Base-by-base conservation (phyloP, 257 asterid genomes). In the Euphrasia confusa region DNA sequence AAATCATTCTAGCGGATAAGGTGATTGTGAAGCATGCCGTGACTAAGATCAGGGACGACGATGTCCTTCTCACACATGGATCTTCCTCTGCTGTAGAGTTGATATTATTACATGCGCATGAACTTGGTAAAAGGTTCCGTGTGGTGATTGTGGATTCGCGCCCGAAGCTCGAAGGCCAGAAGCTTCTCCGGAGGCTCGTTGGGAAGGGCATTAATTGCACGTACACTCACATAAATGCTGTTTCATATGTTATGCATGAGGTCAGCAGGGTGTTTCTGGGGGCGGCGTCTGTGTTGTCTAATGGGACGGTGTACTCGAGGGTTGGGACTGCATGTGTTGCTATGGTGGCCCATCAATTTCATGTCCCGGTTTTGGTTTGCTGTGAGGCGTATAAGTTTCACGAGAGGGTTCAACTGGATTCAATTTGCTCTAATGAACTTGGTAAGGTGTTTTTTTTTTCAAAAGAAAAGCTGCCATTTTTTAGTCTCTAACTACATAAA, bases 241-340 rank as follows among this genome's bases (percentile, higher is more conserved):
- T 90, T 72, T 87, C 96, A 58, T 87, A 87, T 61, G 63, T 87
- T 68, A 87, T 90, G 95, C 95, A 79, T 64, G 94, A 90, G 78
- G 95, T 76, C 59, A 87, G 84, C 17, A 75, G 83, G 69, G 96
- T 87, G 26, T 76, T 90, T 75, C 75, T 90, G 81, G 96, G 96
- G 18, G 96, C 97, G 63, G 75, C 97, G 10, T 90, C 95, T 8
- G 85, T 87, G 52, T 69, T 85, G 69, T 85, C 96, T 61, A 87
- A 87, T 73, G 97, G 97, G 71, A 90, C 88, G 3, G 90, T 90
- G 54, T 90, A 90, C 74, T 90, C 97, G 14, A 87, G 97, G 75
- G 96, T 83, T 73, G 97, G 97, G 56, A 90, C 95, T 44, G 95
- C 97, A 44, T 79, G 90, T 53, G 93, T 87, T 68, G 96, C 97